A percentile compares a stretch with the other conserved stretches of the same genome.
These are phyloP conservation scores for Capsicum pubescens DNA, from an alignment of 257 asterid genomes.

Conservation along the genomic window DNA sequence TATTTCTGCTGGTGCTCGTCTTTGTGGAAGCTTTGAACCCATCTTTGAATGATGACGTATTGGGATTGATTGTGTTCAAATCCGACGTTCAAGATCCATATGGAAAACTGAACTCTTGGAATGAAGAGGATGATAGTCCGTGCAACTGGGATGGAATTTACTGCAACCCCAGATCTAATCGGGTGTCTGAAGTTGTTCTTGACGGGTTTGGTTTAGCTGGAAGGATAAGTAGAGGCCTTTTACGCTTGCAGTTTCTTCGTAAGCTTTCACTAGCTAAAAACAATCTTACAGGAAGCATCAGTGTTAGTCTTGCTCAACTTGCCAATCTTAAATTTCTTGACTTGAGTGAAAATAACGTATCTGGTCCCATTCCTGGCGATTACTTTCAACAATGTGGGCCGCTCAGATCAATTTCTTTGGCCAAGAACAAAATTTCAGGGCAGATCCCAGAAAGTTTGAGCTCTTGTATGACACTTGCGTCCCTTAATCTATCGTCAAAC, in stretches of 20 bases:
- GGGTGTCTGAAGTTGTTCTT: constrained; percentile 88
- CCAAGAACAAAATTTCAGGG: constrained; percentile 73
- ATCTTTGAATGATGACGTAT: constrained; percentile 83
- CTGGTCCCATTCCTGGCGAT: constrained; percentile 65
- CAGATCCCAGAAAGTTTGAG: constrained; percentile 73
- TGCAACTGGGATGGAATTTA: constrained; percentile 84
- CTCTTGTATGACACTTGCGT: constrained; percentile 72
- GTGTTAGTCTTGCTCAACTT: constrained; percentile 71
- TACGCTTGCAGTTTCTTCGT: constrained; percentile 72
- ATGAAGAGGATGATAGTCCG: constrained; percentile 86
- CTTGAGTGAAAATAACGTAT: constrained; percentile 73
- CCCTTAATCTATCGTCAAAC: constrained; percentile 73
- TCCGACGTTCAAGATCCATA: constrained; percentile 82
- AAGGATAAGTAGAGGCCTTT: constrained; percentile 83
- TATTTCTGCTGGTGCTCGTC: constrained; percentile 46
- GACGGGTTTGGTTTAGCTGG: constrained; percentile 88
- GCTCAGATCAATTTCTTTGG: constrained; percentile 71
- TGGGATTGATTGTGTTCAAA: constrained; percentile 90
- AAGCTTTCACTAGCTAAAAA: constrained; percentile 75
- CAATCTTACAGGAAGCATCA: constrained; percentile 76
- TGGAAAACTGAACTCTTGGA: constrained; percentile 79
- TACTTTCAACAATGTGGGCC: constrained; percentile 85
- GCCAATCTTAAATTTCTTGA: constrained; percentile 70
- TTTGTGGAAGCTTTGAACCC: constrained; percentile 58
- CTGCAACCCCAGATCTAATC: constrained; percentile 90